Evolutionary conservation across 768 basidiomycete genomes (phyloP).

Genomic region (Mycena maculata): DNA sequence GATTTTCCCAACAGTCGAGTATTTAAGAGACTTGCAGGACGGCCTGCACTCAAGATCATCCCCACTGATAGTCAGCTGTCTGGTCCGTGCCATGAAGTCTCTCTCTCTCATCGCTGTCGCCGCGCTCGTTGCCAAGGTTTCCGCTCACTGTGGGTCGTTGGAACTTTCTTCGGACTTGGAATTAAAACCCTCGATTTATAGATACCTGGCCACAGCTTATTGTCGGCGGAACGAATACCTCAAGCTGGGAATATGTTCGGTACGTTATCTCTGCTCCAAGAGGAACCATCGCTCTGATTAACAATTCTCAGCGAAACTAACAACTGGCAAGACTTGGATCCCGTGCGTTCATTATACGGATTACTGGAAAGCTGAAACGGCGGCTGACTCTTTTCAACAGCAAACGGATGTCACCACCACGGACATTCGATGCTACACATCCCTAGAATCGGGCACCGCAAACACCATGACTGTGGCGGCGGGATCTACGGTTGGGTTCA

Average conservation of each 20-base stretch:
- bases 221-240: conserved; percentile 5
- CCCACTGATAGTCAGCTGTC: neutral
- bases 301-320: conserved; percentile 19
- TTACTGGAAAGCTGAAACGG: neutral
- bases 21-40: conserved; percentile 1
- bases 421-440: conserved; percentile 31
- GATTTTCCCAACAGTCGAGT: neutral
- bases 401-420: conserved; percentile 21
- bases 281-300: neutral
- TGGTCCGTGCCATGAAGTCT: conserved; percentile 27
- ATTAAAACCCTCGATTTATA: conserved; percentile 3
- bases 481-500: conserved; percentile 25
- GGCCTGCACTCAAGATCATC: neutral
- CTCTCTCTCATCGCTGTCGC: conserved; percentile 9
- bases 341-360: conserved; percentile 4
- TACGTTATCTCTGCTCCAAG: neutral
- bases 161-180: no score
- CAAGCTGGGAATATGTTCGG: conserved; percentile 31
- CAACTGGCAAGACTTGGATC: conserved; percentile 30
- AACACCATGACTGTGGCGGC: conserved; percentile 26
- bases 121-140: conserved; percentile 8
- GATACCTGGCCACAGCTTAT: conserved; percentile 29
- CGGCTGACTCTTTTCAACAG: neutral
- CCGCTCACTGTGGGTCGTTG: conserved; percentile 22
- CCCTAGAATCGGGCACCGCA: conserved; percentile 5